These are phyloP conservation scores for Chlorociboria aeruginascens DNA, from an alignment of 495 filamentous ascomycete genomes.

Conservation along the genomic window DNA sequence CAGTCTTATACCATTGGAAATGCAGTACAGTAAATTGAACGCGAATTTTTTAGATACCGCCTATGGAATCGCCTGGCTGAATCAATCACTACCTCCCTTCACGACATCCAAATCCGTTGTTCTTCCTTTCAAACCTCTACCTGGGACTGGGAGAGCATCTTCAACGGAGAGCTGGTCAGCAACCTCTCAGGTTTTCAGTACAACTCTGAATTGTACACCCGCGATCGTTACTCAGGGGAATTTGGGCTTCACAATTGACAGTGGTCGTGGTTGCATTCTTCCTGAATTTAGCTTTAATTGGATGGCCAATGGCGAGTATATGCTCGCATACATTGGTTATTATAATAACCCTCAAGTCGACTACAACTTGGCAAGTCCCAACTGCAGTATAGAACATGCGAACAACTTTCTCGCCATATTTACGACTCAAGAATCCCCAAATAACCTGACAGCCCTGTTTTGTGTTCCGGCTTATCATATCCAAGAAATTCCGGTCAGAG, in stretches of 20 bases:
- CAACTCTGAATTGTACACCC: conserved; percentile 25
- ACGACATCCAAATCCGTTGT: conserved; percentile 25
- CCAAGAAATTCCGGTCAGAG: conserved; percentile 21
- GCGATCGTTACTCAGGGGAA: conserved; percentile 8
- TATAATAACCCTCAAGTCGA: conserved; percentile 9
- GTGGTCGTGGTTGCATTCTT: conserved; percentile 19
- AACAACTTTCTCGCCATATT: conserved; percentile 25
- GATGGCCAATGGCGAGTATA: no score
- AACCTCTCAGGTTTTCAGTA: conserved; percentile 21
- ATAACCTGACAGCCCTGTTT: conserved; percentile 23
- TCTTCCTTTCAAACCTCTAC: conserved; percentile 23
- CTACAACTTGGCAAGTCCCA: conserved; percentile 9
- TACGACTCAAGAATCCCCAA: background rate
- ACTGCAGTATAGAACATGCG: conserved; percentile 13
- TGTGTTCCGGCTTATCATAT: conserved; percentile 28
- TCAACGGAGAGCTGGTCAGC: conserved; percentile 21
- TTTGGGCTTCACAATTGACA: conserved; percentile 12
- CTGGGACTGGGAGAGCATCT: no score
- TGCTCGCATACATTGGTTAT: conserved; percentile 25
- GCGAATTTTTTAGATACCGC: conserved; percentile 23
- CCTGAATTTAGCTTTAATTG: background rate
- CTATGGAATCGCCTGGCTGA: conserved; percentile 26
- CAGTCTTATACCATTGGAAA: conserved; percentile 12
- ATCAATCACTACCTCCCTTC: conserved; percentile 26
- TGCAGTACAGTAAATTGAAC: conserved; percentile 19